Conservation (phyloP, 176 grass and related monocot genomes). For the Triticum aestivum region DNA sequence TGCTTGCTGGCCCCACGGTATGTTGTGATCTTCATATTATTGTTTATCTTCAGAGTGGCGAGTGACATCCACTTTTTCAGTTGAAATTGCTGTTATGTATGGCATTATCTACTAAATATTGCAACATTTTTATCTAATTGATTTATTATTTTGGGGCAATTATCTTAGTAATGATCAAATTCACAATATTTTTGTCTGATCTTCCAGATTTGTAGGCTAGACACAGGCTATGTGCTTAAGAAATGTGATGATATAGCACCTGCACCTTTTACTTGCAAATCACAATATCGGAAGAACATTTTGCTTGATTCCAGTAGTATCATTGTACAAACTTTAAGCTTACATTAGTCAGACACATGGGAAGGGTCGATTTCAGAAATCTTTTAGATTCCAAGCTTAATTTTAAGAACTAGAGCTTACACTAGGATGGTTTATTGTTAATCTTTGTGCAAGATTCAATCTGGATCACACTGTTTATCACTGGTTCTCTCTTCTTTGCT, state of each 20-base stretch:
- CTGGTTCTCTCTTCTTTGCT: background rate
- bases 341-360: background rate
- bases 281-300: background rate
- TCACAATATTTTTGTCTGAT: background rate
- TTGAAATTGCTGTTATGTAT: background rate
- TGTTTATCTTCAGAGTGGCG: background rate
- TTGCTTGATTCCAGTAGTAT: background rate
- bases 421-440: no score
- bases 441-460: background rate
- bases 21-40: slow-evolving; percentile 13
- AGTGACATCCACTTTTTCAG: background rate
- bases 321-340: background rate
- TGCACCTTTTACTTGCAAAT: background rate
- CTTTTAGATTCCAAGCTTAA: background rate
- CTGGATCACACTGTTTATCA: background rate
- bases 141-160: background rate
- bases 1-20: slow-evolving; percentile 95
- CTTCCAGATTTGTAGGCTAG: background rate
- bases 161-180: background rate
- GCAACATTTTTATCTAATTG: background rate
- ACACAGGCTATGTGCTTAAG: background rate
- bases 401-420: background rate
- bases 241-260: background rate
- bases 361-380: background rate
- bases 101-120: background rate